A percentile compares a stretch with the other conserved stretches of the same genome.
Conservation (phyloP, 257 asterid species). For the Solanum pennellii region DNA sequence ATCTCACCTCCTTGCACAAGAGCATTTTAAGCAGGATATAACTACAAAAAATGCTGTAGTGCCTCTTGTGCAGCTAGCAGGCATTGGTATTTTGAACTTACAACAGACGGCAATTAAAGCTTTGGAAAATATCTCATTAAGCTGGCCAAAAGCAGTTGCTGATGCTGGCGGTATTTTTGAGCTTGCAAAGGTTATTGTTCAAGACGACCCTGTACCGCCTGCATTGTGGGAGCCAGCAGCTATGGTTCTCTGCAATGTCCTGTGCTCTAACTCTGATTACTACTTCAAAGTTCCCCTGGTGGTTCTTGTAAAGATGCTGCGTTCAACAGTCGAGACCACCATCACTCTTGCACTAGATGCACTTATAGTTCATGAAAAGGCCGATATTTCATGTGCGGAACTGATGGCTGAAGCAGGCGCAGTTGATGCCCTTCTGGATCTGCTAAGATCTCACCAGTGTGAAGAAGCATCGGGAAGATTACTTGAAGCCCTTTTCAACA, state of each 20-base stretch:
- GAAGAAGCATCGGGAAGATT: slow-evolving; percentile 66
- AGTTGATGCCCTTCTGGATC: slow-evolving; percentile 64
- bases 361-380: slow-evolving; percentile 58
- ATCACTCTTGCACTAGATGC: slow-evolving; percentile 53
- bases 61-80: slow-evolving; percentile 84
- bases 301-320: slow-evolving; percentile 70
- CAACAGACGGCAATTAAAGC: slow-evolving; percentile 79
- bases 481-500: slow-evolving; percentile 64
- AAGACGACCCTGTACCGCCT: slow-evolving; percentile 67
- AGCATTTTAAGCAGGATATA: slow-evolving; percentile 76
- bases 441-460: slow-evolving; percentile 71
- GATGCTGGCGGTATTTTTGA: slow-evolving; percentile 84
- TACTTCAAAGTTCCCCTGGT: slow-evolving; percentile 47
- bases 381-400: slow-evolving; percentile 49
- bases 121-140: slow-evolving; percentile 54
- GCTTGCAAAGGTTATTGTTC: slow-evolving; percentile 66
- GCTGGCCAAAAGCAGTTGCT: slow-evolving; percentile 77
- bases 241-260: slow-evolving; percentile 54
- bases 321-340: slow-evolving; percentile 36
- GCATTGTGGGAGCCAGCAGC: slow-evolving; percentile 74
- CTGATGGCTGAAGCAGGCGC: slow-evolving; percentile 81
- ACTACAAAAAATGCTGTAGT: slow-evolving; percentile 56
- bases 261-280: slow-evolving; percentile 42
- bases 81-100: slow-evolving; percentile 58
- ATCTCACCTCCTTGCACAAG: slow-evolving; percentile 73